Evolutionary conservation across 225 moss, liverwort and hornwort species (phyloP), one percentile per base, ranked within the genome.

Genomic region (Pseudoscleropodium purum): DNA sequence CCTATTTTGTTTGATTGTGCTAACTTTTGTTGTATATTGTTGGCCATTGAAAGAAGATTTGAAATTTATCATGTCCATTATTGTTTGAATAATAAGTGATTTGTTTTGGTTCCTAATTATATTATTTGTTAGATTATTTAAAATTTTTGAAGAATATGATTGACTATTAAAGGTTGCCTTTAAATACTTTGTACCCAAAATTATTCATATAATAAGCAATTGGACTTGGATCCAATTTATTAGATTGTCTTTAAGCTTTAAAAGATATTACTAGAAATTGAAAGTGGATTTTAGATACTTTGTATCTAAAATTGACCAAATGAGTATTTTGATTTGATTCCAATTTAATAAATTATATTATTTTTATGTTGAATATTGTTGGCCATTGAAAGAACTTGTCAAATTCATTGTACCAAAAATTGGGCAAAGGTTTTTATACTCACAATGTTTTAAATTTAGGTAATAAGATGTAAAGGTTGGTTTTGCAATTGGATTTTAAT

Each of bases 81-180:
- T 31, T 31, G 10, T 74, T 30, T 2, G 15, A 30, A 47, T 47
- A 27, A 47, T 18, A 45, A 18, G 27, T 6, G 10, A 16, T 74
- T 29, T 1, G 1, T 3, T 43, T 43, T 27, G 0, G 15, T 26
- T 41, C 5, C 15, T 49, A 6, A 45, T 45, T 8, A 11, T 49
- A 49, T 10, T 41, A 41, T 72, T 72, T 41, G 1, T 15, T 8
- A 41, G 3, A 41, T 66, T 66, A 5, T 26, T 41, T 72, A 20
- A 0, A 11, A 6, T 0, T 31, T 20, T n/a, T 37, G 6, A 69
- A 11, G 7, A 7, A 24, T n/a, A 69, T 8, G 14, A 13, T 1
- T 72, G 15, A 25, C 8, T 8, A 72, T 23, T 21, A 7, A n/a
- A 69, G n/a, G 69, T n/a, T 0, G 4, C 20, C 10, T 21, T 69